phyloP scores from a whole-genome alignment of 441 rosid genomes.

The Croton setiger region DNA sequence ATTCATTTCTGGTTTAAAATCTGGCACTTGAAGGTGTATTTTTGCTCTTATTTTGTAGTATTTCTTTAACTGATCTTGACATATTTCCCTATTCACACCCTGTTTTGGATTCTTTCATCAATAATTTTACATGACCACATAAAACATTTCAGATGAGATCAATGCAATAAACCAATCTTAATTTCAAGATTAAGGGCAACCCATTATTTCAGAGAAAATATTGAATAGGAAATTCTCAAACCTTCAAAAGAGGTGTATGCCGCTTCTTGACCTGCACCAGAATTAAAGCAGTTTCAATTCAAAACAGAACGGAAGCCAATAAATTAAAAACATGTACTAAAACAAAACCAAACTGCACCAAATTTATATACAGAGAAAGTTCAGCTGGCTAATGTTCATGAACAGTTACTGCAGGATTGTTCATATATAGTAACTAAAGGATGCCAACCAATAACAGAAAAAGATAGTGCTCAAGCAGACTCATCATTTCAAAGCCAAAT shows the following conservation, averaged over 20 bases:
- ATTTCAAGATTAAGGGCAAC: neutral
- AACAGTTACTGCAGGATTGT: neutral
- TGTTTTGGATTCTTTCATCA: neutral
- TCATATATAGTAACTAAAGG: no score
- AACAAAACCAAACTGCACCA: neutral
- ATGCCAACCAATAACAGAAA: neutral
- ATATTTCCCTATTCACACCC: neutral
- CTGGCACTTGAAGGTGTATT: neutral
- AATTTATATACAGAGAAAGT: neutral
- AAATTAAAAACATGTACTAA: neutral
- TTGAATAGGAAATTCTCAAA: neutral
- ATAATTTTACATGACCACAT: neutral
- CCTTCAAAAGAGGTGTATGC: constrained; percentile 50
- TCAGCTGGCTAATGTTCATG: neutral
- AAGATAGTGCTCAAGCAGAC: neutral
- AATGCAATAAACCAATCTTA: neutral
- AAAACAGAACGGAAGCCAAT: constrained; percentile 4
- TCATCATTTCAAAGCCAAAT: neutral
- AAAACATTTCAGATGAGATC: neutral
- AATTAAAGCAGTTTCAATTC: constrained; percentile 1
- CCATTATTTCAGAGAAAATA: neutral
- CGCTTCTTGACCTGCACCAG: constrained; percentile 46
- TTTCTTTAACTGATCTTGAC: neutral
- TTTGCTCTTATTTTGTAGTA: neutral
- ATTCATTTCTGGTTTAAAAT: neutral